Evolutionary conservation across 768 basidiomycete species (phyloP), one percentile per base, ranked within the genome.

Genomic region (Atractiella rhizophila): DNA sequence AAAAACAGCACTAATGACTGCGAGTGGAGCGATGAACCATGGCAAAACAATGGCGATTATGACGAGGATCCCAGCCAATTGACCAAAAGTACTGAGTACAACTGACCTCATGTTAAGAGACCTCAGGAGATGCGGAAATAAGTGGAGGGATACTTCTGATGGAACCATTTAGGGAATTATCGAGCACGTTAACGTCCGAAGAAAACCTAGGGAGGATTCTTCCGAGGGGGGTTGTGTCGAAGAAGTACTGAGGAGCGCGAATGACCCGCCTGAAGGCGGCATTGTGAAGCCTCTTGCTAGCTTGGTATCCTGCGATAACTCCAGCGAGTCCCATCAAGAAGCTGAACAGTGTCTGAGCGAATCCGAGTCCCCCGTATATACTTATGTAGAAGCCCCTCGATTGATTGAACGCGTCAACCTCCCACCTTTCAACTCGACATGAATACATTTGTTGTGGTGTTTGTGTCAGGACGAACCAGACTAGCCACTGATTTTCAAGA

Each of bases 181-280:
- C 79, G 39, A 80, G 66, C 1, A 76, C 79, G 53, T 81, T 76
- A 36, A 79, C 68, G 56, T 80, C 76, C 32, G 42, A 42, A n/a
- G 25, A 33, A 30, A 51, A 51, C 1, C 50, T 32, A 28, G 46
- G 46, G 41, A 49, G 46, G 42, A 54, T 49, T n/a, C 53, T 48
- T 1, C 63, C 63, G 12, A 62, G 48, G 4, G 62, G 62, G 0
- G 59, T 62, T 1, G 59, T 82, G 54, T 86, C 83, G 54, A 82
- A 86, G 62, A 82, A 85, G 6, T 70, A 71, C 74, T 80, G 82
- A 0, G 81, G 81, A 1, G 80, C 79, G 54, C 73, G 69, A 67
- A 86, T 68, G 36, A 83, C 68, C 18, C 73, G 68, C 7, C 62
- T 59, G 40, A 78, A 67, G 5, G 77, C 71, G 45, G 58, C 60